Percentiles rank a stretch among this genome's conserved stretches.
These are phyloP conservation scores for Borovskyia barvae DNA, from an alignment of 208 protist genomes.

Conservation along the genomic window DNA sequence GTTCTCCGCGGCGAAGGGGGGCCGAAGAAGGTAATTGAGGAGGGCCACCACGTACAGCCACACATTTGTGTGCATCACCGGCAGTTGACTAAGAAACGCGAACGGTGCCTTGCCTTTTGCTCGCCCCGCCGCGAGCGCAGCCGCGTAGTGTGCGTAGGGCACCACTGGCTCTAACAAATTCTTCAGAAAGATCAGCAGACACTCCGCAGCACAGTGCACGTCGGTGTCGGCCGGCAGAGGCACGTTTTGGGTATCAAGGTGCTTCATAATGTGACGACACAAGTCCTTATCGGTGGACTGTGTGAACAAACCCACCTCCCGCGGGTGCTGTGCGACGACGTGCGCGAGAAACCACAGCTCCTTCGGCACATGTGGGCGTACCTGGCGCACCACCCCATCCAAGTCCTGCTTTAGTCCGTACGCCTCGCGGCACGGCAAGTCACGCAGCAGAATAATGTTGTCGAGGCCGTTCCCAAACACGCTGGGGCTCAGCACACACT, in stretches of 20 bases:
- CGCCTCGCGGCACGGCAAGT: constrained; percentile 52
- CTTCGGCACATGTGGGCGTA: constrained; percentile 79
- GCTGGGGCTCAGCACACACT: constrained; percentile 57
- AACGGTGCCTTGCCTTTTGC: constrained; percentile 51
- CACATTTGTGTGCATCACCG: constrained; percentile 80
- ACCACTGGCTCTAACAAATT: constrained; percentile 82
- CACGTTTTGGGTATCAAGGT: constrained; percentile 55
- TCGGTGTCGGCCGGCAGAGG: constrained; percentile 36
- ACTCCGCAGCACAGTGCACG: constrained; percentile 52
- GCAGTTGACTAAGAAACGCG: constrained; percentile 66
- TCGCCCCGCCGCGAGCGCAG: constrained; percentile 51
- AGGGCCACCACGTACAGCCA: constrained; percentile 82
- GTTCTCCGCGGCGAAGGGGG: constrained; percentile 55
- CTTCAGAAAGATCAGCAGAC: constrained; percentile 72
- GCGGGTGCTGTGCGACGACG: constrained; percentile 48
- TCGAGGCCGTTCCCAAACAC: constrained; percentile 82
- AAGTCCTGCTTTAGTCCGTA: constrained; percentile 51
- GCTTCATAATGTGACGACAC: constrained; percentile 56
- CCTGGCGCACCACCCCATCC: constrained; percentile 24
- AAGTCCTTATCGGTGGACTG: constrained; percentile 32
- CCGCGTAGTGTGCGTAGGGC: constrained; percentile 59
- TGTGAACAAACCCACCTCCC: constrained; percentile 63
- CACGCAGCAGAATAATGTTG: constrained; percentile 55
- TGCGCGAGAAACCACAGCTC: constrained; percentile 83
- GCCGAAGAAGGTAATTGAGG: constrained; percentile 82